These are phyloP conservation scores for Diaporthe citriasiana DNA, from an alignment of 2,329 filamentous ascomycete genomes.

Conservation along the genomic window DNA sequence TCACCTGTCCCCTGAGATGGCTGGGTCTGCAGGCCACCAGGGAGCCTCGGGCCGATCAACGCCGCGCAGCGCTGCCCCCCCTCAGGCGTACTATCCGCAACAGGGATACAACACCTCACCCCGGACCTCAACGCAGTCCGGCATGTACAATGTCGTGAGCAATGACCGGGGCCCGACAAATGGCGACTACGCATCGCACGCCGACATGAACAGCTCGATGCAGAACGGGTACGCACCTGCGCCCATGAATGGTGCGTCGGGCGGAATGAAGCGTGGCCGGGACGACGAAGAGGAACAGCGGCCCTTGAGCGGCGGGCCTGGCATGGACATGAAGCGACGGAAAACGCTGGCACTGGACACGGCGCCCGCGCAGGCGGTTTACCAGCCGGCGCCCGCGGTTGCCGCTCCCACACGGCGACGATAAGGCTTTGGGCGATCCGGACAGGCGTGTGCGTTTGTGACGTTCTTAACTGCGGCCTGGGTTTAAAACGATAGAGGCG, in stretches of 20 bases:
- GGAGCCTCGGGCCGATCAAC: slow-evolving; percentile 87
- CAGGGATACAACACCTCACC: slow-evolving; percentile 85
- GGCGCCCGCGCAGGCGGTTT: slow-evolving; percentile 50
- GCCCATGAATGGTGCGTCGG: slow-evolving; percentile 74
- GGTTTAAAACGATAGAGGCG: slow-evolving; percentile 41
- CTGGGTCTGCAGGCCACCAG: slow-evolving; percentile 83
- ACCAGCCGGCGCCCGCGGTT: slow-evolving; percentile 49
- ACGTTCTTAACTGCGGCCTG: slow-evolving; percentile 29
- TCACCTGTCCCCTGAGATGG: slow-evolving; percentile 86
- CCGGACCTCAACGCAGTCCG: slow-evolving; percentile 76
- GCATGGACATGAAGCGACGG: slow-evolving; percentile 54
- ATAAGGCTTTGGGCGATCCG: slow-evolving; percentile 4
- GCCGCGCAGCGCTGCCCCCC: slow-evolving; percentile 81
- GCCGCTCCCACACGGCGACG: slow-evolving; percentile 44
- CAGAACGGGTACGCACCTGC: slow-evolving; percentile 75
- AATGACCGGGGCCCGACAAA: slow-evolving; percentile 79
- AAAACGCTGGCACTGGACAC: slow-evolving; percentile 52
- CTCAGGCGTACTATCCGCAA: slow-evolving; percentile 80
- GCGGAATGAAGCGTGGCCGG: slow-evolving; percentile 57
- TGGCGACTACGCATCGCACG: slow-evolving; percentile 78
- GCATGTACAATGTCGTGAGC: slow-evolving; percentile 93
- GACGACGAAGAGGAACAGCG: slow-evolving; percentile 60
- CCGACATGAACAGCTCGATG: slow-evolving; percentile 69
- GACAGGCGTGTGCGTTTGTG: slow-evolving; percentile 16
- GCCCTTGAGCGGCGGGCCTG: slow-evolving; percentile 47